A percentile compares a stretch with the other conserved stretches of the same genome.
Conservation (phyloP, 164 flowering plant genomes). For the Tetrastigma voinierianum region DNA sequence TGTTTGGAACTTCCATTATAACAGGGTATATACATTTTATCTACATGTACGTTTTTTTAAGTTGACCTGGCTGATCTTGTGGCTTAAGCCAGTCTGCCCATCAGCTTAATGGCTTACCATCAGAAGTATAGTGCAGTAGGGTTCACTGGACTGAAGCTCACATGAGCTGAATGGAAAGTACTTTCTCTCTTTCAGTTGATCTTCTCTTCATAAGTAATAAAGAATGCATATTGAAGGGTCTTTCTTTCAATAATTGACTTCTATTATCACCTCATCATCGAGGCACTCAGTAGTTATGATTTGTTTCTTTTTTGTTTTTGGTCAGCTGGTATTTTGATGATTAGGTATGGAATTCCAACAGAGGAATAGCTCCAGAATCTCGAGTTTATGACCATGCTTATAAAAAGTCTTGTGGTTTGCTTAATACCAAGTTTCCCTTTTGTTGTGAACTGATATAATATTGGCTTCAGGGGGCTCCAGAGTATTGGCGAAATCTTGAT, state of each 20-base stretch:
- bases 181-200: no score
- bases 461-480: constrained; percentile 58
- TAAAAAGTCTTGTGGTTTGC: not conserved
- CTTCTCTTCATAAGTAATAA: no score
- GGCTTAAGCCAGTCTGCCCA: not conserved
- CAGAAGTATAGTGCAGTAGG: not conserved
- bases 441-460: not conserved
- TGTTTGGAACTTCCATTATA: constrained; percentile 76
- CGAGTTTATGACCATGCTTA: not conserved
- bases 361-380: no score
- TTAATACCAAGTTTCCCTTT: not conserved
- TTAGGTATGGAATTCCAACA: no score
- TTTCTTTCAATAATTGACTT: no score
- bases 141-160: not conserved
- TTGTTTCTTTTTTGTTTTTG: no score
- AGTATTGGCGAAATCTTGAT: constrained; percentile 76
- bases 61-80: not conserved
- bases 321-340: no score
- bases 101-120: not conserved
- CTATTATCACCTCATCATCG: no score
- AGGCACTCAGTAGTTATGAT: no score
- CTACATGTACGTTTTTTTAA: not conserved
- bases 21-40: constrained; percentile 41
- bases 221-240: no score
- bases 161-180: not conserved